Base-by-base conservation (phyloP, 257 asterid species). In the Lycium barbarum region DNA sequence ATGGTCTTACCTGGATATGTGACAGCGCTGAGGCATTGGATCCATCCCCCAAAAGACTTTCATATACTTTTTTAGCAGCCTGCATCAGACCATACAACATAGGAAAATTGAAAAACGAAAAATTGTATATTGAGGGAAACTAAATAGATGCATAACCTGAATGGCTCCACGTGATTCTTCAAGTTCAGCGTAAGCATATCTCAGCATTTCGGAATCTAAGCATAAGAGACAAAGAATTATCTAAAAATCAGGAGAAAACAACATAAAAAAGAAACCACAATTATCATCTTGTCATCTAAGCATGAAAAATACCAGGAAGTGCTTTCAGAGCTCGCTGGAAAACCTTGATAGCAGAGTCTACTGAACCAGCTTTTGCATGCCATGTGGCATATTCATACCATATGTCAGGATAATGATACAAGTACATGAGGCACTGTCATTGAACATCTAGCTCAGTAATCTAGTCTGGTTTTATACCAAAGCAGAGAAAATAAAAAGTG, bases 331-430 rank as follows among this genome's bases (percentile, higher is more conserved):
- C 93, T 73, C 98, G 94, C 89, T 93, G 97, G 91, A 93, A 95
- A 88, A 97, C 94, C 91, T 94, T 94, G 86, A 92, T 86, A 65
- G 99, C 97, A 20, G 98, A 87, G 76, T 95, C 98, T 83, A 87
- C 81, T 51, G 98, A 95, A 84, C 98, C 98, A 91, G 88, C 89
- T 88, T 87, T 93, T 85, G 97, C 97, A 85, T 97, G 98, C 98
- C 98, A 95, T 86, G 88, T 93, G 85, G 99, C 98, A 89, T 91
- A 97, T 84, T 95, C 98, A 84, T 97, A 97, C 99, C 99, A 97
- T 85, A 97, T 91, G 87, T 97, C 99, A 71, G 99, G 98, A 89
- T 94, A 94, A 90, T 97, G 98, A 89, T 95, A 97, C 86, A 97
- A 86, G 89, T 93, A 95, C 99, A 97, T 93, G 90, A 97, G 97